Conservation (phyloP, 768 basidiomycete species). For the Solioccasus polychromus region DNA sequence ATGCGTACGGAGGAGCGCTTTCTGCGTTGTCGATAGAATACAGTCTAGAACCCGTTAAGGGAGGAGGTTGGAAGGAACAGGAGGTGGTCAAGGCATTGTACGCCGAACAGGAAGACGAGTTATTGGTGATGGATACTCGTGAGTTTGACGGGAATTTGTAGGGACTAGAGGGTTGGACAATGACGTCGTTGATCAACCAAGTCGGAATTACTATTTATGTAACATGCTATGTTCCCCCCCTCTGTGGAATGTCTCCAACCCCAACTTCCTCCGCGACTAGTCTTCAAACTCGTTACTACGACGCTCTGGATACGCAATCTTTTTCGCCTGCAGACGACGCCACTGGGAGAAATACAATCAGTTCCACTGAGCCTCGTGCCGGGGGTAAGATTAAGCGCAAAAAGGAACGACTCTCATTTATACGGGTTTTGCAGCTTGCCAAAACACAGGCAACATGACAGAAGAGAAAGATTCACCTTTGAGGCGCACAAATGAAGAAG, state of each 20-base stretch:
- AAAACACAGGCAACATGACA: background rate
- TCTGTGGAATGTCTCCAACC: constrained; percentile 12
- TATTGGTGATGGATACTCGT: constrained; percentile 24
- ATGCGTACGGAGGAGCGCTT: constrained; percentile 90
- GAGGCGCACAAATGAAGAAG: background rate
- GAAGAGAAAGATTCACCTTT: background rate
- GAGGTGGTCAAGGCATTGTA: constrained; percentile 36
- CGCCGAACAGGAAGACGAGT: constrained; percentile 30
- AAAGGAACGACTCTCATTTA: constrained; percentile 1
- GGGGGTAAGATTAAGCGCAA: constrained; percentile 2
- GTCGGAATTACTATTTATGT: constrained; percentile 24
- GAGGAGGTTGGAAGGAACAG: constrained; percentile 35
- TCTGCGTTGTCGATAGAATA: constrained; percentile 89
- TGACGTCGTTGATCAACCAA: constrained; percentile 18
- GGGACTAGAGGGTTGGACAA: constrained; percentile 14
- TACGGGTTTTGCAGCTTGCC: background rate
- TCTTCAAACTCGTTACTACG: constrained; percentile 41
- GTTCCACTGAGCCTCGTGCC: background rate
- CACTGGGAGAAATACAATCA: background rate
- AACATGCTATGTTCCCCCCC: background rate
- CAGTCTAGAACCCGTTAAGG: constrained; percentile 61
- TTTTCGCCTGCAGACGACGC: background rate
- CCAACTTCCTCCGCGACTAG: constrained; percentile 26
- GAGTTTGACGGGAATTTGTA: constrained; percentile 24
- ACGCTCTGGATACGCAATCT: constrained; percentile 39